phyloP scores from a whole-genome alignment of 2,329 filamentous ascomycete species.

The Penicillium sp. region DNA sequence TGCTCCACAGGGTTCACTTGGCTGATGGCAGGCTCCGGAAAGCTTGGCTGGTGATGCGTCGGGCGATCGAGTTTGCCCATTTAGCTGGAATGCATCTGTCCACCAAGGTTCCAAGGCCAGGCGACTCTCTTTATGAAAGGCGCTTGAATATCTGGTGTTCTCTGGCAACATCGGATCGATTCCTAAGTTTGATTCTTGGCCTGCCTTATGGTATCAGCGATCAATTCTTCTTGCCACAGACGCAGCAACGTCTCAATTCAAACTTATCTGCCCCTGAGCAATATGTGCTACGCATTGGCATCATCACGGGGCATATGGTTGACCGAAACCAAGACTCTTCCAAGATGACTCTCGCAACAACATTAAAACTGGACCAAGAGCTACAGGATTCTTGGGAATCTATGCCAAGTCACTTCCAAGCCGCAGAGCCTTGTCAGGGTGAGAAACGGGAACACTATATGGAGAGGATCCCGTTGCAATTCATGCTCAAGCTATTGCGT shows the following conservation, averaged over 20 bases:
- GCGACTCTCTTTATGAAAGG: slow-evolving; percentile 30
- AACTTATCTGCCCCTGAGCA: slow-evolving; percentile 24
- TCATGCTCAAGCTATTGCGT: slow-evolving; percentile 42
- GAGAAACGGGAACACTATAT: slow-evolving; percentile 30
- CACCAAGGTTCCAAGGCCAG: slow-evolving; percentile 28
- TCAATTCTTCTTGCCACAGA: slow-evolving; percentile 31
- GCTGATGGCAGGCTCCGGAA: slow-evolving; percentile 57
- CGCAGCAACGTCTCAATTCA: slow-evolving; percentile 23
- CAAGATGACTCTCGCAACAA: slow-evolving; percentile 39
- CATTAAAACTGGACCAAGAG: slow-evolving; percentile 45
- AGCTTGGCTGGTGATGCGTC: slow-evolving; percentile 54
- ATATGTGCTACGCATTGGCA: slow-evolving; percentile 34
- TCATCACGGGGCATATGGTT: slow-evolving; percentile 41
- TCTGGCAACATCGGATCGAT: slow-evolving; percentile 49
- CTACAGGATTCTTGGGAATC: slow-evolving; percentile 33
- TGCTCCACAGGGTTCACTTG: slow-evolving; percentile 55
- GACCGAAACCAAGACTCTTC: slow-evolving; percentile 44
- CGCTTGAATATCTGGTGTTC: slow-evolving; percentile 43
- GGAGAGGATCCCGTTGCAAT: slow-evolving; percentile 38
- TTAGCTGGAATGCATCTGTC: slow-evolving; percentile 51
- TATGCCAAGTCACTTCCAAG: slow-evolving; percentile 36
- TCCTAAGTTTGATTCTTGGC: slow-evolving; percentile 55
- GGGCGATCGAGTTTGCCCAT: slow-evolving; percentile 54
- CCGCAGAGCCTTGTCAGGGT: slow-evolving; percentile 21
- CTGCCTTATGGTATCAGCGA: slow-evolving; percentile 49